These are phyloP conservation scores for Baudoinia panamericana DNA, from an alignment of 495 filamentous ascomycete species.

Conservation along the genomic window DNA sequence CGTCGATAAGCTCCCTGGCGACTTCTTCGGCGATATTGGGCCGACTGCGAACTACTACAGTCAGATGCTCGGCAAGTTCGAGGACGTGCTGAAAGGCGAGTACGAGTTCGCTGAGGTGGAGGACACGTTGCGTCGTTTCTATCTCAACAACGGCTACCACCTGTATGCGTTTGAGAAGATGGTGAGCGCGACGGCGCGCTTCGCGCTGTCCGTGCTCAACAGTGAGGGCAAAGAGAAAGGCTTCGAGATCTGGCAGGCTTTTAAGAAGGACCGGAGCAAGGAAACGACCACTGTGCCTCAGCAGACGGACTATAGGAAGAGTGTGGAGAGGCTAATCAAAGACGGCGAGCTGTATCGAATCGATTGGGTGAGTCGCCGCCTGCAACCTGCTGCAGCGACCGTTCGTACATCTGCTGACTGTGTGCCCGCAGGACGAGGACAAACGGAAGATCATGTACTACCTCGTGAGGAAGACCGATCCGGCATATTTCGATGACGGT, in stretches of 20 bases:
- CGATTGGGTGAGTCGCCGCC: constrained; percentile 67
- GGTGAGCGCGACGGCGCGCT: constrained; percentile 59
- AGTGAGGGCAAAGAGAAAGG: constrained; percentile 84
- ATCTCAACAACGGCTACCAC: constrained; percentile 76
- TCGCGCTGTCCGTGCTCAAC: constrained; percentile 58
- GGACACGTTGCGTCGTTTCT: constrained; percentile 77
- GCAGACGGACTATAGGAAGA: constrained; percentile 75
- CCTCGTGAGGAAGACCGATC: constrained; percentile 66
- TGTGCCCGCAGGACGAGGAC: constrained; percentile 25
- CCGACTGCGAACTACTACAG: constrained; percentile 53
- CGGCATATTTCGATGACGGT: constrained; percentile 55
- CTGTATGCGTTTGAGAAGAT: constrained; percentile 83
- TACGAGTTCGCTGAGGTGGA: constrained; percentile 70
- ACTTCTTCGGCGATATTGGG: constrained; percentile 61
- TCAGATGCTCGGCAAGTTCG: constrained; percentile 55
- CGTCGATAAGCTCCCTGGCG: constrained; percentile 59
- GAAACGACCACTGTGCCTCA: constrained; percentile 70
- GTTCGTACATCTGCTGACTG: not conserved
- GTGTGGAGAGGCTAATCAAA: constrained; percentile 72
- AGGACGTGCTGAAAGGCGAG: constrained; percentile 57
- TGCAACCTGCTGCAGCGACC: too few relatives aligned
- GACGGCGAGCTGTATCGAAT: constrained; percentile 84
- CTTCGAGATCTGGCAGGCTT: constrained; percentile 67
- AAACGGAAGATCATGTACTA: constrained; percentile 49
- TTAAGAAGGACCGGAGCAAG: constrained; percentile 65